phyloP scores from a whole-genome alignment of 768 basidiomycete genomes.

The Lentinula lateritia region DNA sequence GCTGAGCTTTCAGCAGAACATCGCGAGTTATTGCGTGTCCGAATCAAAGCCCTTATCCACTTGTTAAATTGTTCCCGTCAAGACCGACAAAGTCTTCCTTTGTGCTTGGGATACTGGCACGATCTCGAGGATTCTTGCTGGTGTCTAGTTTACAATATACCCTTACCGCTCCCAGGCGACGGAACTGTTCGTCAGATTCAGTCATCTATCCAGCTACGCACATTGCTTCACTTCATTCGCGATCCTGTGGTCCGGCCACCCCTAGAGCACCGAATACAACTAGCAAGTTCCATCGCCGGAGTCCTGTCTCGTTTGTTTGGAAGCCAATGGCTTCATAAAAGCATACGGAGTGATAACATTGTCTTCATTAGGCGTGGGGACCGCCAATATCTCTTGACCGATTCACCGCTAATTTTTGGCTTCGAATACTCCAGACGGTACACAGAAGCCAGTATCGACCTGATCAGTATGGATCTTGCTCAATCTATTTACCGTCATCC shows the following conservation, averaged over 20 bases:
- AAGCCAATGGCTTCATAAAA: constrained; percentile 9
- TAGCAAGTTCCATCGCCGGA: constrained; percentile 2
- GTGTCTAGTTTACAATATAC: constrained; percentile 7
- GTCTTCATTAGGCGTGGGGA: neutral
- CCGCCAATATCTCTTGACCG: neutral
- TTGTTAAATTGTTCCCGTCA: constrained; percentile 3
- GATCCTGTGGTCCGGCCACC: constrained; percentile 2
- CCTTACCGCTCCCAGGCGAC: neutral
- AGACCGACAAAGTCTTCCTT: neutral
- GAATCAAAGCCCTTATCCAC: constrained; percentile 2
- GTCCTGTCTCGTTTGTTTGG: constrained; percentile 8
- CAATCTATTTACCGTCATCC: constrained; percentile 9
- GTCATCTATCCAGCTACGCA: neutral
- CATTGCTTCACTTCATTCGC: neutral
- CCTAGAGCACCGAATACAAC: constrained; percentile 2
- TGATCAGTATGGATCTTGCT: neutral
- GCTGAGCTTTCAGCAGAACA: constrained; percentile 1
- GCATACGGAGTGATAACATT: constrained; percentile 8
- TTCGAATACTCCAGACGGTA: constrained; percentile 10
- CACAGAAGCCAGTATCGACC: constrained; percentile 8
- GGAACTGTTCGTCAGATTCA: neutral
- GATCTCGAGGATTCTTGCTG: constrained; percentile 2
- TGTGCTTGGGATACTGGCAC: constrained; percentile 10
- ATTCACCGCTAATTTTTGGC: constrained; percentile 3
- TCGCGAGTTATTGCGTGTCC: neutral